Conservation (phyloP, 441 rosid species). For the Geranium incanum region DNA sequence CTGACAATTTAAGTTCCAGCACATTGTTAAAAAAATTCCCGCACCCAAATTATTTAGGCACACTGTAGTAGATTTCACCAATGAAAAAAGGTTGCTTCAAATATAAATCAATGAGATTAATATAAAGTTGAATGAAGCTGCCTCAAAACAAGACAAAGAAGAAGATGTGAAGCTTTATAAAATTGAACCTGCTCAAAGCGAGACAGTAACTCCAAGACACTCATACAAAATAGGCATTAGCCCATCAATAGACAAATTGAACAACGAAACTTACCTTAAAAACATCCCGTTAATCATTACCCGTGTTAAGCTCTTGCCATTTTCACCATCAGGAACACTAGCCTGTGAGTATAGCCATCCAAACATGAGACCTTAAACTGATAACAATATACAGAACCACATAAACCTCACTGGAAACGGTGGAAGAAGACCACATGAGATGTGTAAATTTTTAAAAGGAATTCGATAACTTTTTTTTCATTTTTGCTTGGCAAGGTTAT, state of each 20-base stretch:
- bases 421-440: not conserved
- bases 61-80: not conserved
- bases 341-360: slow-evolving; percentile 49
- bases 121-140: not conserved
- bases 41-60: not conserved
- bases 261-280: slow-evolving; percentile 53
- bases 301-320: slow-evolving; percentile 62
- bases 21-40: not conserved
- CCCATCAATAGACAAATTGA: not conserved
- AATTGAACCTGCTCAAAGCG: slow-evolving; percentile 6
- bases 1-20: not conserved
- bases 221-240: slow-evolving; percentile 6
- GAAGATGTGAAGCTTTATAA: not conserved
- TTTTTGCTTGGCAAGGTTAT: not conserved
- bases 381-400: slow-evolving; percentile 12
- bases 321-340: slow-evolving; percentile 80
- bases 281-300: slow-evolving; percentile 74
- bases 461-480: not conserved
- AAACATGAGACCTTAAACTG: slow-evolving; percentile 20
- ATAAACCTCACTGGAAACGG: slow-evolving; percentile 1
- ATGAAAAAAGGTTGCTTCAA: not conserved
- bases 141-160: not conserved
- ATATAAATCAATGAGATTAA: not conserved
- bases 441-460: not conserved
- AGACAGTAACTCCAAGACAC: not conserved